Conservation (phyloP, 352 stramenopile species). For the Globisporangium nodosum region DNA sequence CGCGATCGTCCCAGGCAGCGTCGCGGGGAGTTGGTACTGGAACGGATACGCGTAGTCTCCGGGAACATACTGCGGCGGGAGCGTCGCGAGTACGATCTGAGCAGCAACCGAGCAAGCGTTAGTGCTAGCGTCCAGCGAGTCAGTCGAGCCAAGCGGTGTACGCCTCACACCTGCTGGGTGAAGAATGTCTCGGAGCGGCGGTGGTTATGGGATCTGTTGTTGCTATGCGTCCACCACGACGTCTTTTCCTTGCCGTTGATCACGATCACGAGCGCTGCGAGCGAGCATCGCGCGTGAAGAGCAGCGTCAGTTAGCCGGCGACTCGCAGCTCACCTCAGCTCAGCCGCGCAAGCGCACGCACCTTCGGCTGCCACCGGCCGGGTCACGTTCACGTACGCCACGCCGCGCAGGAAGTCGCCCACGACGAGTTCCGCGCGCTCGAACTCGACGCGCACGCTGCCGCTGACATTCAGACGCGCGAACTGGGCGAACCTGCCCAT, state of each 20-base stretch:
- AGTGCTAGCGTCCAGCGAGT: not conserved
- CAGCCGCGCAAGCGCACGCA: not conserved
- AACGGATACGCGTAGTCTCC: conserved; percentile 33
- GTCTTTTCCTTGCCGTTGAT: not conserved
- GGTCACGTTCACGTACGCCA: not conserved
- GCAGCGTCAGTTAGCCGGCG: not conserved
- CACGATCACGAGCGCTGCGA: not conserved
- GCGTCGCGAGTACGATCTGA: conserved; percentile 23
- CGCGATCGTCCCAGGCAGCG: conserved; percentile 21
- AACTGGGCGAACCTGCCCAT: conserved; percentile 1
- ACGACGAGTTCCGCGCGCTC: not conserved
- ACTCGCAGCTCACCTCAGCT: not conserved
- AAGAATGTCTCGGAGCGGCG: not conserved
- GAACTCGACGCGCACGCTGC: conserved; percentile 3
- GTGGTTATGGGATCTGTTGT: not conserved
- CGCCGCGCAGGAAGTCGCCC: not conserved
- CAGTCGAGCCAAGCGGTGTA: no score
- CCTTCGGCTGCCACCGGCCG: not conserved
- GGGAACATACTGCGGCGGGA: conserved; percentile 15
- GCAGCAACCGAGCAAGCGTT: not conserved
- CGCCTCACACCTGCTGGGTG: not conserved
- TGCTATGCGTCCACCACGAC: not conserved
- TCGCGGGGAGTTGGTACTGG: conserved; percentile 27
- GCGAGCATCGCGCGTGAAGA: not conserved
- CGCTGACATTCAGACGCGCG: not conserved